Percentiles rank a stretch among this genome's conserved stretches.
These are phyloP conservation scores for Diophrys appendiculata DNA, from an alignment of 73 alveolate species.

Conservation along the genomic window DNA sequence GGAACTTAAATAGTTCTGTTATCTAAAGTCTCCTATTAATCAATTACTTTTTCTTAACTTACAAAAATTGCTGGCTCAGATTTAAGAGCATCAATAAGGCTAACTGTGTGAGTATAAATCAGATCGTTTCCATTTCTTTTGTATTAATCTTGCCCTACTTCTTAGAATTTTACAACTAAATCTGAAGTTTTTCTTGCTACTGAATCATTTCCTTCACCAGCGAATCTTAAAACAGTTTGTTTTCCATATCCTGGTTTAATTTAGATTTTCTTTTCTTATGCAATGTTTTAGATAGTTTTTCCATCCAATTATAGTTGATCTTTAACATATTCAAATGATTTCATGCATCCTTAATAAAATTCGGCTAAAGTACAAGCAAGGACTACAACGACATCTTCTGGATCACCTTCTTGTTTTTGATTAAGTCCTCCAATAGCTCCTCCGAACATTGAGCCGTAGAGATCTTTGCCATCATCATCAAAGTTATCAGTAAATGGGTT, in stretches of 20 bases:
- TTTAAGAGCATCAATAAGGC: conserved; percentile 77
- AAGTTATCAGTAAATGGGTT: conserved; percentile 82
- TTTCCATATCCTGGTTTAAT: conserved; percentile 83
- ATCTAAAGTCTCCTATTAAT: conserved; percentile 68
- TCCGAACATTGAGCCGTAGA: conserved; percentile 64
- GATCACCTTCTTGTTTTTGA: not conserved
- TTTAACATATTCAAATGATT: conserved; percentile 69
- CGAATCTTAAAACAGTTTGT: conserved; percentile 71
- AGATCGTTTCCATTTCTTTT: conserved; percentile 86
- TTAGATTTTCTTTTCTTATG: conserved; percentile 68
- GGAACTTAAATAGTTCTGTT: conserved; percentile 42
- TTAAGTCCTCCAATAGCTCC: conserved; percentile 1
- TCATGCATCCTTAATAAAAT: conserved; percentile 82
- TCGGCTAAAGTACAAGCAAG: conserved; percentile 85
- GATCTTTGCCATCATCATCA: conserved; percentile 44
- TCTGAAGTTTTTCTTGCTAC: conserved; percentile 63
- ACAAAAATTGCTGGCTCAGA: conserved; percentile 74
- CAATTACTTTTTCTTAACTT: too few species aligned
- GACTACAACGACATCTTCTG: conserved; percentile 51
- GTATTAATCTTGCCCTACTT: conserved; percentile 69
- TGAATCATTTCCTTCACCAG: conserved; percentile 83
- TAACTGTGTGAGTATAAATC: conserved; percentile 63
- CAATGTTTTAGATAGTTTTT: conserved; percentile 62
- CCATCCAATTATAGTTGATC: conserved; percentile 79
- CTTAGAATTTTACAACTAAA: conserved; percentile 73